These are phyloP conservation scores for Mortierella sp. DNA, from an alignment of 371 early-diverging fungal genomes.

Conservation along the genomic window DNA sequence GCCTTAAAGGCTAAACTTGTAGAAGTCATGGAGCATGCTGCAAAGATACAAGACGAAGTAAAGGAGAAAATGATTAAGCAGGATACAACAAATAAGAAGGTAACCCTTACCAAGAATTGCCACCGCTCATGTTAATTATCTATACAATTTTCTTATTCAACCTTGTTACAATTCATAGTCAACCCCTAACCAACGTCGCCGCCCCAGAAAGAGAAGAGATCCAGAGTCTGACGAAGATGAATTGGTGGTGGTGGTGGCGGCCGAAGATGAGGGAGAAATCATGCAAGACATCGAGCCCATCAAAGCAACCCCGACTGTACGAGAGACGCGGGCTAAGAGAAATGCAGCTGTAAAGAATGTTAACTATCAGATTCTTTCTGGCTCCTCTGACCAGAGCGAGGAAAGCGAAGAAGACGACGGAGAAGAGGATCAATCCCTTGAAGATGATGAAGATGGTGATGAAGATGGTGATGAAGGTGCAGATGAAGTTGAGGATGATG, in stretches of 20 bases:
- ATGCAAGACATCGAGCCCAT: not conserved
- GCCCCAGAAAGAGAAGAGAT: not conserved
- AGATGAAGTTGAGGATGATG: not conserved
- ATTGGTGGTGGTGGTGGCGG: not conserved
- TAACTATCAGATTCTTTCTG: slow-evolving; percentile 10
- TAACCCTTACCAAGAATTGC: not conserved
- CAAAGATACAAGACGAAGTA: slow-evolving; percentile 15
- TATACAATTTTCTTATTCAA: not conserved
- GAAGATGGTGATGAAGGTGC: not conserved
- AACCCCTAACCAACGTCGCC: not conserved
- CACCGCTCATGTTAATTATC: not conserved
- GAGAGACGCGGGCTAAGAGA: slow-evolving; percentile 15
- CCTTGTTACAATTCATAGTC: not conserved
- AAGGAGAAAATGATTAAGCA: slow-evolving; percentile 14
- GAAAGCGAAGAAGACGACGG: slow-evolving; percentile 8
- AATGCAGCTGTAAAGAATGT: slow-evolving; percentile 8
- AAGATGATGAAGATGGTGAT: slow-evolving; percentile 12
- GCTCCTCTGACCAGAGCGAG: not conserved
- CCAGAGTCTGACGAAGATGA: slow-evolving; percentile 15
- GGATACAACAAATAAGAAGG: slow-evolving; percentile 14
- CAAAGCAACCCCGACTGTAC: not conserved
- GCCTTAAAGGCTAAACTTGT: slow-evolving; percentile 28
- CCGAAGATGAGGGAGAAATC: not conserved
- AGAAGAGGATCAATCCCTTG: slow-evolving; percentile 6
- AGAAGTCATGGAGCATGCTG: slow-evolving; percentile 35